Percentiles rank a stretch among this genome's conserved stretches.
phyloP scores from a whole-genome alignment of 1,284 basidiomycete genomes.

The Trichosporon sp. region DNA sequence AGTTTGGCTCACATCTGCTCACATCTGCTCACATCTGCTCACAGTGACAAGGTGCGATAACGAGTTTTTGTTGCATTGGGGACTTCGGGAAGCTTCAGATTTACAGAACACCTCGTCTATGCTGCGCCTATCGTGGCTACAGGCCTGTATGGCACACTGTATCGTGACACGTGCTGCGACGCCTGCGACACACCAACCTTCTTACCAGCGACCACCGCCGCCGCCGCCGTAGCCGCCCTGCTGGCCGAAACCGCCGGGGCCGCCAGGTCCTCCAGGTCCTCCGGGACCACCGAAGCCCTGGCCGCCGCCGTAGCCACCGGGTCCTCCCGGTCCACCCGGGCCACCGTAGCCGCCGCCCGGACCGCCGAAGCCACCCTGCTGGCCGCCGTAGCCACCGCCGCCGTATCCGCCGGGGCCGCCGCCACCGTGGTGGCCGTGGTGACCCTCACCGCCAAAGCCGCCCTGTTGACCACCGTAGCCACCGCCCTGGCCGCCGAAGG shows the following conservation, averaged over 20 bases:
- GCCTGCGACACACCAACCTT: background rate
- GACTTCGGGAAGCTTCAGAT: background rate
- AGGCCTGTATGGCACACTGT: no score
- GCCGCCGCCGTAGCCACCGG: background rate
- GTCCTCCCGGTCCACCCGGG: no score
- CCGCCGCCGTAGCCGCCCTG: background rate
- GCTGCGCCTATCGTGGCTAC: background rate
- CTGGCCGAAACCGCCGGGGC: background rate
- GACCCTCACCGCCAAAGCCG: slow-evolving; percentile 9
- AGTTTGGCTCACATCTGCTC: background rate
- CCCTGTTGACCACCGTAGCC: background rate
- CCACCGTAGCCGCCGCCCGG: background rate
- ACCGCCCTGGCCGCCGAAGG: background rate
- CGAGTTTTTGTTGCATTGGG: background rate
- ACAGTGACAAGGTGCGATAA: background rate
- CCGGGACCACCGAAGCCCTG: background rate
- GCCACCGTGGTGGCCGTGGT: no score
- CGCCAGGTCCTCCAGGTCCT: no score
- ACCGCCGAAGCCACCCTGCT: no score
- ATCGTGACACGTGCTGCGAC: background rate
- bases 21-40: no score
- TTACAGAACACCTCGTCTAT: background rate
- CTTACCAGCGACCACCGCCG: background rate
- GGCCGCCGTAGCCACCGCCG: no score
- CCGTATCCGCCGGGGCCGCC: no score